Evolutionary conservation across 2,329 filamentous ascomycete genomes (phyloP), one percentile per base, ranked within the genome.

Genomic region (Penicillium occitanis): DNA sequence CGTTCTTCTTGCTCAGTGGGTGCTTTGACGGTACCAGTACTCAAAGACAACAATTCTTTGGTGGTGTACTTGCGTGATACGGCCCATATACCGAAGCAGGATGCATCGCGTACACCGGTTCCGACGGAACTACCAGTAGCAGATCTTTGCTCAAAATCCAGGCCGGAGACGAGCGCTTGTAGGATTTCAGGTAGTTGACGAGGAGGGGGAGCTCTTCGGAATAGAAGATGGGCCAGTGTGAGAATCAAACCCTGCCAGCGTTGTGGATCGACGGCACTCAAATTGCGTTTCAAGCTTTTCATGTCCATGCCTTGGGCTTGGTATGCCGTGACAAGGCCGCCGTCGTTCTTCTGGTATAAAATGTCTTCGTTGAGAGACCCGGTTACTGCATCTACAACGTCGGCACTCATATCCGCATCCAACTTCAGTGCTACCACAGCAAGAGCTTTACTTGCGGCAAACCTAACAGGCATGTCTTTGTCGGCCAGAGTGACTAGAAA

Each of bases 81-180:
- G 1, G 93, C 91, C 95, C 95, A 99, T 28, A 98, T 90, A 6
- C 95, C 95, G 75, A 98, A 99, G 75, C 93, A 97, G 2, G 95
- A 92, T 13, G 95, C 94, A 80, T 99, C 95, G 57, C 95, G 88
- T 17, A 99, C 93, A 71, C 96, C 97, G 1, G 91, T 90, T 1
- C 95, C 95, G 11, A 94, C 84, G 2, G 92, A 93, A 13, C 86
- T 88, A n/a, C 95, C 94, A 2, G 92, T 92, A 0, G 92, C 87
- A 55, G 90, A 91, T 66, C 93, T 86, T 73, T 97, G 92, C 77
- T 99, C 93, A 74, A 98, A 99, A 0, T 88, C 88, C 30, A 98
- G 82, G 0, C 92, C 93, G 10, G 91, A 85, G 0, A 96, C 80
- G 17, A 98, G 83, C 1, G 91, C 89, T 66, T 91, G 88, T 2